A percentile compares a stretch with the other conserved stretches of the same genome.
phyloP scores from a whole-genome alignment of 257 asterid genomes.

The Lavandula angustifolia region DNA sequence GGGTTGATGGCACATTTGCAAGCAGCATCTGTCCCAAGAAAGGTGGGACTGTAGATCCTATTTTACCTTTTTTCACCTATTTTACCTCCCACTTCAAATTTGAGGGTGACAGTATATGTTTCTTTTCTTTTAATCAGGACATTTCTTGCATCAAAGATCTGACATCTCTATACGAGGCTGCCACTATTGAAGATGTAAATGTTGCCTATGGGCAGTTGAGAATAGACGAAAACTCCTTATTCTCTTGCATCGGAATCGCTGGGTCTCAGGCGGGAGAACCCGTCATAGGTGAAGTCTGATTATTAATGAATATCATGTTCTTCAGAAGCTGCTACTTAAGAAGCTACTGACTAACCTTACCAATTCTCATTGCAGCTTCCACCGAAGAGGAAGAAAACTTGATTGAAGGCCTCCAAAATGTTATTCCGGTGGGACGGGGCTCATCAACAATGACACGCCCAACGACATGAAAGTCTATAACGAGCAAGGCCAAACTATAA shows the following conservation, averaged over 20 bases:
- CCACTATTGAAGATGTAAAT: conserved; percentile 78
- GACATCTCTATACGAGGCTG: conserved; percentile 70
- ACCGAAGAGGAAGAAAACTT: conserved; percentile 51
- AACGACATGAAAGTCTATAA: conserved; percentile 55
- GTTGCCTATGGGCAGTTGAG: conserved; percentile 82
- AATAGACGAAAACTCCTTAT: conserved; percentile 80
- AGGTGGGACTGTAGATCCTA: conserved; percentile 48
- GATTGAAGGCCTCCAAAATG: conserved; percentile 57
- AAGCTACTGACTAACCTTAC: conserved; percentile 3
- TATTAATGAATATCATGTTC: background rate
- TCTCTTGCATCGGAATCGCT: conserved; percentile 91
- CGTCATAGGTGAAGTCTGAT: conserved; percentile 51
- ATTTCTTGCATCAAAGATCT: conserved; percentile 93
- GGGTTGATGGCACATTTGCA: conserved; percentile 96
- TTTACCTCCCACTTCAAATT: background rate
- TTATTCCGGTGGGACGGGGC: conserved; percentile 89
- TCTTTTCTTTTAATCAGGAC: conserved; percentile 50
- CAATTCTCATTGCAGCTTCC: conserved; percentile 43
- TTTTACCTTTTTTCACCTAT: no score
- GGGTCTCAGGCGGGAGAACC: conserved; percentile 87
- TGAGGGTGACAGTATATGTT: conserved; percentile 18
- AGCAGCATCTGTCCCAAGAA: conserved; percentile 81
- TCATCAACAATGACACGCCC: conserved; percentile 94
- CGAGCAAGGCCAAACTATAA: background rate
- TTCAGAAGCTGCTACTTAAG: background rate